Conservation (phyloP, 345 rosid genomes). For the Pistacia integerrima region DNA sequence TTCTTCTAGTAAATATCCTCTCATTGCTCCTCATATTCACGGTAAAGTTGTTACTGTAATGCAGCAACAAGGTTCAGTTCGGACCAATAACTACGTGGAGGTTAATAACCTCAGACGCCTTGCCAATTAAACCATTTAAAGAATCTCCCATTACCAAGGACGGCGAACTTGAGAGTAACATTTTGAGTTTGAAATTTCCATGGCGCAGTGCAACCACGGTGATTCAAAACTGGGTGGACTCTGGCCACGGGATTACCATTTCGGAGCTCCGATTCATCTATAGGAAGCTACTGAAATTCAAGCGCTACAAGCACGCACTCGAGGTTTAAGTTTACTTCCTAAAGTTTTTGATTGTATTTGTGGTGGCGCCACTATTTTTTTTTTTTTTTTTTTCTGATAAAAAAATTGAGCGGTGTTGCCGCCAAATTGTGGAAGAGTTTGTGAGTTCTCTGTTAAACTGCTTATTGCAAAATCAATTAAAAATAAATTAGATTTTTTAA, state of each 20-base stretch:
- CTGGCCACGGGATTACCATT: slow-evolving; percentile 38
- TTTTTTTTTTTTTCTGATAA: too few relatives aligned
- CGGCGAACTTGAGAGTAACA: slow-evolving; percentile 28
- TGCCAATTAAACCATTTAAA: background rate
- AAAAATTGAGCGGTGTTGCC: background rate
- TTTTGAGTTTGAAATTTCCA: slow-evolving; percentile 37
- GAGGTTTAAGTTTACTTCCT: slow-evolving; percentile 36
- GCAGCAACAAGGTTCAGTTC: slow-evolving; percentile 11
- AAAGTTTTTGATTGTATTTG: background rate
- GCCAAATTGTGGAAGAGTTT: background rate
- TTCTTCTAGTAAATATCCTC: too few relatives aligned
- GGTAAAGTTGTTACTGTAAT: background rate
- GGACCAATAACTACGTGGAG: slow-evolving; percentile 10
- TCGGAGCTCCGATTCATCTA: slow-evolving; percentile 49
- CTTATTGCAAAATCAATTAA: too few relatives aligned
- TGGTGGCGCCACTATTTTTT: background rate
- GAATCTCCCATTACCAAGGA: background rate
- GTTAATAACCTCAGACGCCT: slow-evolving; percentile 31
- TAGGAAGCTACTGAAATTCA: slow-evolving; percentile 33
- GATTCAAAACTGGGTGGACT: slow-evolving; percentile 40
- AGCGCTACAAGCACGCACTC: slow-evolving; percentile 50
- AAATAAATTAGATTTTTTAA: background rate
- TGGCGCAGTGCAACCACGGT: slow-evolving; percentile 29
- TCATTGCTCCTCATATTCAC: background rate
- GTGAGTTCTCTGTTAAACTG: too few relatives aligned